Evolutionary conservation across 495 filamentous ascomycete species (phyloP).

Genomic region (Penicillium samsonianum): DNA sequence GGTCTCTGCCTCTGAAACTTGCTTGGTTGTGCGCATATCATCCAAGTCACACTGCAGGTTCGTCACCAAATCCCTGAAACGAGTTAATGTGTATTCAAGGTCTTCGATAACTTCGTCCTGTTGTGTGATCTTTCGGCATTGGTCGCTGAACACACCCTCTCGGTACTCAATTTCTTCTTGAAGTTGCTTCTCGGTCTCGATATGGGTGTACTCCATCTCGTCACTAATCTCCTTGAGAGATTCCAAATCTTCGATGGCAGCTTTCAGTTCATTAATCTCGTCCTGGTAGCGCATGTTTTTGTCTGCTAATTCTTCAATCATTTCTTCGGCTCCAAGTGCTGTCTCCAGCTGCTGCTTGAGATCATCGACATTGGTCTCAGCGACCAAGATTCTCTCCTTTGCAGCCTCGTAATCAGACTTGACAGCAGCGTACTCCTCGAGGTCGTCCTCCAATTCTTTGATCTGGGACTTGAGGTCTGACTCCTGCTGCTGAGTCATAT

Average conservation of each 20-base stretch:
- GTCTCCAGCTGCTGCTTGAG: conserved; percentile 88
- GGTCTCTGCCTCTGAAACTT: conserved; percentile 88
- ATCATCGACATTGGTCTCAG: conserved; percentile 80
- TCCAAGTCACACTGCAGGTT: conserved; percentile 85
- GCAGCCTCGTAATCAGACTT: conserved; percentile 71
- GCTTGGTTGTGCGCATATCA: conserved; percentile 86
- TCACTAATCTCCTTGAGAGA: conserved; percentile 88
- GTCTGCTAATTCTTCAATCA: conserved; percentile 89
- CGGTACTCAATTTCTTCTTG: conserved; percentile 88
- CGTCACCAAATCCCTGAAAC: conserved; percentile 85
- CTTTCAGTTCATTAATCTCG: conserved; percentile 77
- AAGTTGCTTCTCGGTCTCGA: conserved; percentile 89
- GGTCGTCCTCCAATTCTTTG: conserved; percentile 73
- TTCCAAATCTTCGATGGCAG: conserved; percentile 81
- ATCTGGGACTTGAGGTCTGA: conserved; percentile 75
- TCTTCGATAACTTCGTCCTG: conserved; percentile 81
- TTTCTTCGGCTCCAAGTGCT: conserved; percentile 81
- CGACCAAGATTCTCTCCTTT: conserved; percentile 68
- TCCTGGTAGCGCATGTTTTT: conserved; percentile 80
- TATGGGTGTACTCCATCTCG: conserved; percentile 89
- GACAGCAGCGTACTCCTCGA: conserved; percentile 67
- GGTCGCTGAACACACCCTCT: conserved; percentile 75
- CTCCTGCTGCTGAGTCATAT: conserved; percentile 84
- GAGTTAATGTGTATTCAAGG: conserved; percentile 81
- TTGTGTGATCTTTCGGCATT: conserved; percentile 56